Conservation (phyloP, 148 eudicot genomes). For the Fagopyrum tataricum region DNA sequence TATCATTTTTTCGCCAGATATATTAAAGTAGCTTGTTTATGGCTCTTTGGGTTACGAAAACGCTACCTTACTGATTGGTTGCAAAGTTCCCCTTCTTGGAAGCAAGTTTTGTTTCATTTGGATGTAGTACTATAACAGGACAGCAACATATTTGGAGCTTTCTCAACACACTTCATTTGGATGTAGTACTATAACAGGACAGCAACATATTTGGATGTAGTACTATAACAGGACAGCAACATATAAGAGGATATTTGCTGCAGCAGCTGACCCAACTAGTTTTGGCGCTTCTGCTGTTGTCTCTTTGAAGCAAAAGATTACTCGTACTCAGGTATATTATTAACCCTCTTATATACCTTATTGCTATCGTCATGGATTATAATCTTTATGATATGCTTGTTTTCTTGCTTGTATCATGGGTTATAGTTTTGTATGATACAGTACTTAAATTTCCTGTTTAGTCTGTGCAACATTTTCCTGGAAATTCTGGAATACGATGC, state of each 20-base stretch:
- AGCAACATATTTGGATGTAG: too few species aligned
- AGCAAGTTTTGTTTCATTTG: neutral
- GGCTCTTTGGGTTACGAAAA: neutral
- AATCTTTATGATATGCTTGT: neutral
- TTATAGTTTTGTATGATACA: neutral
- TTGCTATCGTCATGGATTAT: neutral
- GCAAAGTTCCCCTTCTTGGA: neutral
- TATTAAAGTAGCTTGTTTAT: neutral
- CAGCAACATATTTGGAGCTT: neutral
- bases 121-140: neutral
- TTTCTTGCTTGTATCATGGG: neutral
- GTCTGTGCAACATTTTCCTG: neutral
- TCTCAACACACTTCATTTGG: too few species aligned
- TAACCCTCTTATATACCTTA: neutral
- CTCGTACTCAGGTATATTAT: neutral
- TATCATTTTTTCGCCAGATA: neutral
- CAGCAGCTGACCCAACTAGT: neutral
- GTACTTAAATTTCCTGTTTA: constrained; percentile 2
- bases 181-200: too few species aligned
- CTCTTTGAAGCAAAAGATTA: neutral
- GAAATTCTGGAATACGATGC: neutral
- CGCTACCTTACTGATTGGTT: neutral
- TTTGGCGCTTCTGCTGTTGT: neutral
- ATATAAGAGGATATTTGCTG: neutral
- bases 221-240: too few species aligned